These are phyloP conservation scores for Fusarium temperatum DNA, from an alignment of 2,329 filamentous ascomycete species.

Conservation along the genomic window DNA sequence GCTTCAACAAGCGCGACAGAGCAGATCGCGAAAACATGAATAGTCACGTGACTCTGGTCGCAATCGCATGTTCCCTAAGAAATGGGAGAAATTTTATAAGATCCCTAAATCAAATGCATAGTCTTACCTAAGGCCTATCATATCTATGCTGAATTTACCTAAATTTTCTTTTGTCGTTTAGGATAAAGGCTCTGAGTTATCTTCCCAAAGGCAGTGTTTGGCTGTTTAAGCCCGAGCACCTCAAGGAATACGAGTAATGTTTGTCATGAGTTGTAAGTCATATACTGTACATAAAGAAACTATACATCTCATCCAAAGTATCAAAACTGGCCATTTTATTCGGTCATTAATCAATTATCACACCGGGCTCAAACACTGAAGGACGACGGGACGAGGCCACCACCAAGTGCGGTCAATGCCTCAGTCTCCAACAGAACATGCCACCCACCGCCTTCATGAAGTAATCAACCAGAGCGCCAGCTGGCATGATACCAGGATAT, in stretches of 20 bases:
- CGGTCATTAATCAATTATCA: slow-evolving; percentile 47
- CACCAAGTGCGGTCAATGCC: slow-evolving; percentile 22
- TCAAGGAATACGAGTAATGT: not conserved
- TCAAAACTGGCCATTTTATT: slow-evolving; percentile 22
- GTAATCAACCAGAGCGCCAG: slow-evolving; percentile 47
- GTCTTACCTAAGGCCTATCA: not conserved
- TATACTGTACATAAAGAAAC: not conserved
- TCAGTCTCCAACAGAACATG: slow-evolving; percentile 35
- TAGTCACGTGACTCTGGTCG: slow-evolving; percentile 30
- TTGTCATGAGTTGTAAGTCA: not conserved
- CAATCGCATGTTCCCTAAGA: slow-evolving; percentile 10
- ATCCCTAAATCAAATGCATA: not conserved
- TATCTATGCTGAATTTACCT: not conserved
- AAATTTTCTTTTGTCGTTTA: not conserved
- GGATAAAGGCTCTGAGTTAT: not conserved
- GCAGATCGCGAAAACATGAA: slow-evolving; percentile 16
- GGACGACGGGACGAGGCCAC: slow-evolving; percentile 23
- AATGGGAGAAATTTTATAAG: not conserved
- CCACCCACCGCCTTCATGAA: slow-evolving; percentile 36
- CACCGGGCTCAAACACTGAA: slow-evolving; percentile 30
- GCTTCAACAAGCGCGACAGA: slow-evolving; percentile 11
- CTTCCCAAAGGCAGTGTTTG: not conserved
- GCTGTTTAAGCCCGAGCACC: not conserved
- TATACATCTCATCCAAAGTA: not conserved
- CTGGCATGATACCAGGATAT: slow-evolving; percentile 45